Conservation (phyloP, 2,329 filamentous ascomycete species). For the Aspergillus pseudoterreus region DNA sequence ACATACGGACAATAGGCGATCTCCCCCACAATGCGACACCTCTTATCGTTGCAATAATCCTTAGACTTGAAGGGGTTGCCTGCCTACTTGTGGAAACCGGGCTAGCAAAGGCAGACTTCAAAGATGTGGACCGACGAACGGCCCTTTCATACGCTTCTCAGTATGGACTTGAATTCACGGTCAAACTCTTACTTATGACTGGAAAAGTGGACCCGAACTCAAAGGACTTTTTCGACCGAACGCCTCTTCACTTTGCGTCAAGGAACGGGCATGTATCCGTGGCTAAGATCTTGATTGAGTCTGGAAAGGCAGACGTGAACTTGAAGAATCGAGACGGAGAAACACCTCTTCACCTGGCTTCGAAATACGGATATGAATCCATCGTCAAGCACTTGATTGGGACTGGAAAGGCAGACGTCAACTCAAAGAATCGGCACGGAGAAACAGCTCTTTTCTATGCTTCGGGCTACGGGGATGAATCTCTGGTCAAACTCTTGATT, state of each 20-base stretch:
- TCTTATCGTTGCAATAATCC: neutral
- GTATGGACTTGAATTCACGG: neutral
- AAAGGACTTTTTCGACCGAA: no score
- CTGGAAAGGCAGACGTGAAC: no score
- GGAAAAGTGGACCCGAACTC: neutral
- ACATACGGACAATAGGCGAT: neutral
- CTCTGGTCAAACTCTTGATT: neutral
- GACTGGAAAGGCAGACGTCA: neutral
- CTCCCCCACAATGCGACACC: neutral
- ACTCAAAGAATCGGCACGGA: accelerated
- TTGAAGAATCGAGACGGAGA: no score
- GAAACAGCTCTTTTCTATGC: neutral
- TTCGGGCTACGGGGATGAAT: neutral
- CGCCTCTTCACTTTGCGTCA: no score
- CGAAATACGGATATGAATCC: no score
- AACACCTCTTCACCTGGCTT: no score
- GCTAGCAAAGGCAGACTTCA: neutral
- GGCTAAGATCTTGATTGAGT: no score
- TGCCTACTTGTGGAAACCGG: neutral
- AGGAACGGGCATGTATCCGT: no score
- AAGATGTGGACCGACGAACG: neutral
- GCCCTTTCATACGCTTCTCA: neutral
- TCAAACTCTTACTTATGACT: neutral
- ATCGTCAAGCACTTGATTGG: no score
- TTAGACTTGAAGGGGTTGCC: neutral